These are phyloP conservation scores for Xerocomus potaroensis DNA, from an alignment of 768 basidiomycete genomes.

Conservation along the genomic window DNA sequence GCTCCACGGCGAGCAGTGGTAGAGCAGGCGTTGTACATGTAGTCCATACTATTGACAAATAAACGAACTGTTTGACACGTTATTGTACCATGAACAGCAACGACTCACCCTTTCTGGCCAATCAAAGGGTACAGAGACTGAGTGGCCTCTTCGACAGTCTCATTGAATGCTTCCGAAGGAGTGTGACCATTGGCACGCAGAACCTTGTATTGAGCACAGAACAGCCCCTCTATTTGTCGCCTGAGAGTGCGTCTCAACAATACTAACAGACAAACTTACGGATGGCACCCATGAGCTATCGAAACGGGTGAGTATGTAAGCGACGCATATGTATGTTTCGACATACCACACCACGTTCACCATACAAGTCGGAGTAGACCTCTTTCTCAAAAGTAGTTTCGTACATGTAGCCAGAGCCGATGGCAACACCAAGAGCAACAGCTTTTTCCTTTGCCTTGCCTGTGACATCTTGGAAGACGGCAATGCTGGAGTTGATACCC, in stretches of 20 bases:
- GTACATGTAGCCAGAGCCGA: constrained; percentile 97
- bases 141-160: constrained; percentile 99
- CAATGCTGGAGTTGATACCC: constrained; percentile 93
- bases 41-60: constrained; percentile 73
- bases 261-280: constrained; percentile 46
- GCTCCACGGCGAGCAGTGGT: constrained; percentile 99
- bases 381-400: constrained; percentile 99
- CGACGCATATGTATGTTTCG: not conserved
- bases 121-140: constrained; percentile 97
- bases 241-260: constrained; percentile 3
- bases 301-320: constrained; percentile 6
- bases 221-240: constrained; percentile 74
- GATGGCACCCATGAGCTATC: constrained; percentile 93
- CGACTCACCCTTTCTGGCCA: constrained; percentile 80
- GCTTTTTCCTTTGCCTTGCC: constrained; percentile 98
- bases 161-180: constrained; percentile 99
- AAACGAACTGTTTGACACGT: not conserved
- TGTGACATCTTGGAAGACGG: constrained; percentile 96
- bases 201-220: constrained; percentile 98
- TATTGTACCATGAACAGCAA: not conserved
- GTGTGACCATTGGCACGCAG: constrained; percentile 95
- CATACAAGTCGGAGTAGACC: constrained; percentile 98
- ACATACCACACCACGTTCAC: constrained; percentile 98
- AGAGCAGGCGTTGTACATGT: constrained; percentile 99
- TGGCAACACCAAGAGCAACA: constrained; percentile 85